phyloP scores from a whole-genome alignment of 805 yeast species.

The Saccharomyces cerevisiae region DNA sequence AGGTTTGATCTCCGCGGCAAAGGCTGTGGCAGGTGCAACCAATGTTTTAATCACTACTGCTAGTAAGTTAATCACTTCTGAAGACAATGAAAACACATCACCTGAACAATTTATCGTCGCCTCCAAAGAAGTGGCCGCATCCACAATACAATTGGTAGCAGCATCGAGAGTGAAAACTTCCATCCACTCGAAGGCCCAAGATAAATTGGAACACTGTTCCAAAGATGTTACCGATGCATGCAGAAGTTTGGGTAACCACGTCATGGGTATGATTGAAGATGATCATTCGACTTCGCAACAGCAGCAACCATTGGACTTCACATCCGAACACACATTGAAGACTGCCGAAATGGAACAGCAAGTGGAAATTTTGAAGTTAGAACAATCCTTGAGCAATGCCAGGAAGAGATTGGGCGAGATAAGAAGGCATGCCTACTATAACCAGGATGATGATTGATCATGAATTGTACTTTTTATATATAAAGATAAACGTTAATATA shows the following conservation, averaged over 20 bases:
- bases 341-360: slow-evolving; percentile 90
- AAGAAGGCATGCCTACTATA: slow-evolving; percentile 59
- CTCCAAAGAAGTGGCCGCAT: slow-evolving; percentile 84
- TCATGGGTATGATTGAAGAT: slow-evolving; percentile 46
- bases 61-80: slow-evolving; percentile 62
- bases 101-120: slow-evolving; percentile 84
- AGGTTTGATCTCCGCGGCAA: slow-evolving; percentile 83
- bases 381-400: slow-evolving; percentile 61
- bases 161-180: slow-evolving; percentile 83
- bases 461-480: slow-evolving; percentile 23
- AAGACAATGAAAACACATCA: slow-evolving; percentile 33
- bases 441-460: slow-evolving; percentile 41
- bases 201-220: slow-evolving; percentile 59
- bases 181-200: slow-evolving; percentile 68
- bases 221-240: slow-evolving; percentile 70
- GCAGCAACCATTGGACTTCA: slow-evolving; percentile 46
- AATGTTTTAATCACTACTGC: slow-evolving; percentile 77
- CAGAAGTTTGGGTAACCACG: slow-evolving; percentile 59
- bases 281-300: slow-evolving; percentile 27
- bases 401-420: slow-evolving; percentile 80
- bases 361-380: slow-evolving; percentile 77
- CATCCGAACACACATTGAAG: slow-evolving; percentile 71
- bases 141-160: slow-evolving; percentile 87
- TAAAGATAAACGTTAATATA: not conserved
- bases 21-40: slow-evolving; percentile 78